A percentile compares a stretch with the other conserved stretches of the same genome.
These are phyloP conservation scores for Hyphopichia buzzinii DNA, from an alignment of 1,139 yeast genomes.

Conservation along the genomic window DNA sequence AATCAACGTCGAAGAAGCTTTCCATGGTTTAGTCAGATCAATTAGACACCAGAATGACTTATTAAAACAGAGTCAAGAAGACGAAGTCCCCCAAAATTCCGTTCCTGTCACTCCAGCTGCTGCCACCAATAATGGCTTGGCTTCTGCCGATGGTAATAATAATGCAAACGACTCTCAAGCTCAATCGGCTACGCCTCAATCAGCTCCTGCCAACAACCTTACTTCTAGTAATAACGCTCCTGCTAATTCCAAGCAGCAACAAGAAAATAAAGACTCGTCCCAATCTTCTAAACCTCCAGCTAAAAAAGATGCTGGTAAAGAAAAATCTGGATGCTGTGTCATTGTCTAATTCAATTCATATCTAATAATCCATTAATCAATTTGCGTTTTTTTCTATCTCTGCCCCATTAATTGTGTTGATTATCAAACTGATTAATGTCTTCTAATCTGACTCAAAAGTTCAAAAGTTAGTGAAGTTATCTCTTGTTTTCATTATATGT, in stretches of 20 bases:
- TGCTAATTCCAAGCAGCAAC: neutral
- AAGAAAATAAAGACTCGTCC: too few species aligned
- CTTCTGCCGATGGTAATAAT: slow-evolving; percentile 1
- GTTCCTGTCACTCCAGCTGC: slow-evolving; percentile 17
- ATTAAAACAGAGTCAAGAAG: neutral
- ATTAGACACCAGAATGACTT: slow-evolving; percentile 45
- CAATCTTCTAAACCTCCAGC: neutral
- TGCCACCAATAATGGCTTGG: slow-evolving; percentile 2
- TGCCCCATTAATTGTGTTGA: too few species aligned
- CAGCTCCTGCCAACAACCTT: slow-evolving; percentile 3
- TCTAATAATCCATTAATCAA: too few species aligned
- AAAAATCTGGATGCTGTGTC: slow-evolving; percentile 46
- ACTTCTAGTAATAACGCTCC: slow-evolving; percentile 4
- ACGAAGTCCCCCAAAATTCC: slow-evolving; percentile 5
- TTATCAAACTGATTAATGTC: too few species aligned
- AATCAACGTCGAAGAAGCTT: slow-evolving; percentile 91
- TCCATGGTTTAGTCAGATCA: slow-evolving; percentile 69
- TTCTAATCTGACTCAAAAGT: too few species aligned
- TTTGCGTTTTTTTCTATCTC: too few species aligned
- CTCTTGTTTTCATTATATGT: slow-evolving; percentile 1
- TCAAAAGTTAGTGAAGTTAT: too few species aligned
- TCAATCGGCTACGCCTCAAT: too few species aligned
- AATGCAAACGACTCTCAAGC: slow-evolving; percentile 5
- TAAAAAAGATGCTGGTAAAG: slow-evolving; percentile 22
- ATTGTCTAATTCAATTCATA: too few species aligned